Percentiles rank a stretch among this genome's conserved stretches.
phyloP scores from a whole-genome alignment of 768 basidiomycete species.

The Dentipellis fragilis region DNA sequence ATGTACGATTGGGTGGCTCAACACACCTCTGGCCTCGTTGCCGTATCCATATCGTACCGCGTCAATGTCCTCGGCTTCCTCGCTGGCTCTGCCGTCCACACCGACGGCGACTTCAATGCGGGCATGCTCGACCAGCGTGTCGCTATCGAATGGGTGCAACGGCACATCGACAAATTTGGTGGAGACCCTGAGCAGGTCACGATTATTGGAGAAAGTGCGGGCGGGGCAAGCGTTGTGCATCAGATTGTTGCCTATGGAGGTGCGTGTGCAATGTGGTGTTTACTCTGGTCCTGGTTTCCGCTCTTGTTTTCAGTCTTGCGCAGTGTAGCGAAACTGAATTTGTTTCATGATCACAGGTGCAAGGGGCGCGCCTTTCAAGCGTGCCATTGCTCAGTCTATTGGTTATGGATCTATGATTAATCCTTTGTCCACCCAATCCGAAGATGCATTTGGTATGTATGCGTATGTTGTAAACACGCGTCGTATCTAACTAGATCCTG shows the following conservation, averaged over 20 bases:
- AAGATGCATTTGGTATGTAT: slow-evolving; percentile 12
- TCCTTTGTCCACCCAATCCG: slow-evolving; percentile 28
- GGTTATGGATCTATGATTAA: slow-evolving; percentile 28
- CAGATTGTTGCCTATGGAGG: slow-evolving; percentile 36
- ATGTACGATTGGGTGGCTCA: slow-evolving; percentile 22
- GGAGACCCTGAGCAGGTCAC: slow-evolving; percentile 25
- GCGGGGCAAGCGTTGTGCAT: slow-evolving; percentile 35
- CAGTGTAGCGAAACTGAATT: neutral
- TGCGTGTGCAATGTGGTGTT: too few species aligned
- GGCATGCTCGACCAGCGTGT: slow-evolving; percentile 34
- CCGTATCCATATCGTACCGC: slow-evolving; percentile 29
- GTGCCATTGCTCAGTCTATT: slow-evolving; percentile 33
- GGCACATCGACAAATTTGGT: slow-evolving; percentile 27
- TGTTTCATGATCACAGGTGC: slow-evolving; percentile 20
- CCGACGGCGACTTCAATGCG: slow-evolving; percentile 29
- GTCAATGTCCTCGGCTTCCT: slow-evolving; percentile 37
- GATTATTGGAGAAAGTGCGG: slow-evolving; percentile 31
- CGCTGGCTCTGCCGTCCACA: slow-evolving; percentile 20
- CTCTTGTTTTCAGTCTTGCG: too few species aligned
- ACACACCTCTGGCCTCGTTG: slow-evolving; percentile 22
- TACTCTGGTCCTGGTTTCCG: too few species aligned
- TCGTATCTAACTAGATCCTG: neutral
- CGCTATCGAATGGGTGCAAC: slow-evolving; percentile 30
- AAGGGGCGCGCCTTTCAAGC: slow-evolving; percentile 27
- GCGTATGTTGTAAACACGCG: neutral